phyloP scores from a whole-genome alignment of 176 grass and related monocot species.

The Lolium perenne region DNA sequence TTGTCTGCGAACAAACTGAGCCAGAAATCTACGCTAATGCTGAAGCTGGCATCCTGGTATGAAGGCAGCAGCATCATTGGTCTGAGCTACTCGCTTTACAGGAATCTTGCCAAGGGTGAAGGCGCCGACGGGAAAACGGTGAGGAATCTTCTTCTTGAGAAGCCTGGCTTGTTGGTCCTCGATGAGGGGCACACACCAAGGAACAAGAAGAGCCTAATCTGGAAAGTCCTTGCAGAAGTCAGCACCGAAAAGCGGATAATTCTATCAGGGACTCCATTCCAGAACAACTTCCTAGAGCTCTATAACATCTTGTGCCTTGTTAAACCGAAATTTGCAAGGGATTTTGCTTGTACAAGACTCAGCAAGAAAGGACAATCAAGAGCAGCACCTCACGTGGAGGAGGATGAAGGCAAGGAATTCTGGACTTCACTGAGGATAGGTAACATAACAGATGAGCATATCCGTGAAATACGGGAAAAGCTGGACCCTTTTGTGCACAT shows the following conservation, averaged over 20 bases:
- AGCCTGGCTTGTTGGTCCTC: conserved; percentile 66
- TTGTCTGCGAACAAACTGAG: conserved; percentile 39
- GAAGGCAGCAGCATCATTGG: conserved; percentile 67
- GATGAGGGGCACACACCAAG: conserved; percentile 85
- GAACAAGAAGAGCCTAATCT: conserved; percentile 58
- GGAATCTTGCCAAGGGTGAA: conserved; percentile 41
- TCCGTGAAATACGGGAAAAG: conserved; percentile 53
- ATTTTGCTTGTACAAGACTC: conserved; percentile 41
- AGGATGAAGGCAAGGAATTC: conserved; percentile 55
- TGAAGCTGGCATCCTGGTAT: conserved; percentile 69
- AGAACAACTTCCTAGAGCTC: conserved; percentile 80
- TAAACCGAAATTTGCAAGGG: conserved; percentile 65
- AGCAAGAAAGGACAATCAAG: conserved; percentile 29
- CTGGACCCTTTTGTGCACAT: conserved; percentile 72
- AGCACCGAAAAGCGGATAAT: conserved; percentile 72
- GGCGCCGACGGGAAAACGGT: conserved; percentile 30
- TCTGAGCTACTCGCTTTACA: conserved; percentile 77
- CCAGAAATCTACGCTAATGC: conserved; percentile 40
- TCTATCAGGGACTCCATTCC: conserved; percentile 81
- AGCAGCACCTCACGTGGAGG: conserved; percentile 30
- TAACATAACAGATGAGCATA: conserved; percentile 56
- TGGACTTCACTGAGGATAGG: conserved; percentile 65
- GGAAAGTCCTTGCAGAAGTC: conserved; percentile 61
- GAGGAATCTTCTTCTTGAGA: conserved; percentile 54
- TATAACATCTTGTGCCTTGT: conserved; percentile 74